Base-by-base conservation (phyloP, 495 filamentous ascomycete species). In the Trichocladium uniseriatum region DNA sequence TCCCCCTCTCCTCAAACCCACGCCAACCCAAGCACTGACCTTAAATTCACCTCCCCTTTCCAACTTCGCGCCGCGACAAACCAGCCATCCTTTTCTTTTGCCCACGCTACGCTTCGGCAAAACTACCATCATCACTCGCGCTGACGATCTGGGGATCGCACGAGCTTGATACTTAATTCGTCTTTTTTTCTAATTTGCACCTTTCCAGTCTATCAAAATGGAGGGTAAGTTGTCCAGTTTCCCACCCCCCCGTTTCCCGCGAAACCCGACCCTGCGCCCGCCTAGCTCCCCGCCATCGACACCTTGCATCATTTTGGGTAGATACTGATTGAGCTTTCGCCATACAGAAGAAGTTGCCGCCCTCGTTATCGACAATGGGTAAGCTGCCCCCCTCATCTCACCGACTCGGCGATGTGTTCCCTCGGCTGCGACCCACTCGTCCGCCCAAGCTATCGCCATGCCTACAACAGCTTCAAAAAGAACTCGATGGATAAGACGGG, bases 321-420 rank as follows among this genome's bases (percentile, higher is more conserved):
- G 49, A 57, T 49, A 58, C 84, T 90, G 72, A 90, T 51, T 60
- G 43, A 51, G 49, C 58, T 69, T 58, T 58, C 51, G 20, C 24
- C 52, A 47, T 78, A 74, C 69, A 97, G 92, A 98, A 79, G 92
- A 98, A 86, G 92, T 98, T 77, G 92, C 92, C 73, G 92, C 92
- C 74, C 91, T 98, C 88, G 92, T 98, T 75, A 98, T 98, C 75
- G 92, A 98, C 89, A 98, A 98, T 97, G 92, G 92, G 92, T 98
- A 87, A 82, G 88, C 67, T 65, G 48, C 18, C 35, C 49, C 49
- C 48, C 46, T 45, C 16, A 49, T 49, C 62, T 67, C 62, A 62
- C 56, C 60, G 61, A 54, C 64, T 61, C 43, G 43, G 44, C 32
- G 36, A 36, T 50, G 44, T 32, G 31, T 32, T 34, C 34, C 47